Base-by-base conservation (phyloP, 2,329 filamentous ascomycete genomes). In the Aspergillus neoniger region DNA sequence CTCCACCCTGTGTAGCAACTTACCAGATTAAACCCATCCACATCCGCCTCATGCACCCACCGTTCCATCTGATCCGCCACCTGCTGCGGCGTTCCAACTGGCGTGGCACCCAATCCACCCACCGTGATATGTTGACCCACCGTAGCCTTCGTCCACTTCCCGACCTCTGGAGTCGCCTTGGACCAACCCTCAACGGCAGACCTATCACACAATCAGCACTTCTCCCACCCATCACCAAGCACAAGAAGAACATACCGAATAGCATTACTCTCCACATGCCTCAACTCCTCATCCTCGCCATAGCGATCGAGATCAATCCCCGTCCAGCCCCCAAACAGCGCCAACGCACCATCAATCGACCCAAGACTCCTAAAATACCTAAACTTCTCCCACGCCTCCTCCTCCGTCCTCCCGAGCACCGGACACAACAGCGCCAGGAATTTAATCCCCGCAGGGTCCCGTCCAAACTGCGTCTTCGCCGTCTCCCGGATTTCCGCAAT, bases 1-100 rank as follows among this genome's bases (percentile, higher is more conserved):
- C n/a, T n/a, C n/a, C n/a, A n/a, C n/a, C n/a, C n/a, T n/a, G n/a
- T n/a, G n/a, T n/a, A n/a, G n/a, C n/a, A n/a, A n/a, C n/a, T n/a
- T n/a, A 87, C 87, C 71, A 91, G 82, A 69, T 92, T 92, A 75
- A 92, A 92, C 0, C 89, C 89, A 69, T 91, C 89, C 1, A 91
- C 83, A 65, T 90, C 89, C 0, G 86, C 88, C 70, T 90, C 88
- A 5, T 78, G 69, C 0, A 91, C 79, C 88, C 89, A 91, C 0
- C 79, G 74, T 74, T 91, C 86, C 58, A 92, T 79, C 47, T 83
- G 82, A 69, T 91, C 88, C 0, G 87, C 89, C 1, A 91, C 87
- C 64, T 86, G 83, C 15, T 80, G 72, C 0, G 88, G 78, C 0
- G 86, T 90, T 0, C 89, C 89, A 0, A 91, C 85, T 2, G 87